A percentile compares a stretch with the other conserved stretches of the same genome.
Evolutionary conservation across 2,329 filamentous ascomycete genomes (phyloP).

Genomic region (Fusarium virguliforme): DNA sequence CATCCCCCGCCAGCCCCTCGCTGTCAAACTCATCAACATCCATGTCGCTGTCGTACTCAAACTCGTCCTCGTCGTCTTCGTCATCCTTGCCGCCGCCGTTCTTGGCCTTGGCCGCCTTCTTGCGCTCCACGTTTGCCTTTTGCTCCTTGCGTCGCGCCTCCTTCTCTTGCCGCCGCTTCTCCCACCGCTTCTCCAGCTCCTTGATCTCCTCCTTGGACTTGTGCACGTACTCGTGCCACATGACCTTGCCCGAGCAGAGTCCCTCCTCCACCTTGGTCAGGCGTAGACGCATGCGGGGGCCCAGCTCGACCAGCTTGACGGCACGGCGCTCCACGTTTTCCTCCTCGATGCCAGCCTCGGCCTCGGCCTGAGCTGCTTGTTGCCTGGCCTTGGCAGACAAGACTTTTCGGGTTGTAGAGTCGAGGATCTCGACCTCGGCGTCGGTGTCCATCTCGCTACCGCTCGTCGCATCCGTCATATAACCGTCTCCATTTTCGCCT

Average conservation of each 20-base stretch:
- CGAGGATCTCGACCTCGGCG: constrained; percentile 90
- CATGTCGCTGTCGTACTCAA: constrained; percentile 63
- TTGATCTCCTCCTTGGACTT: constrained; percentile 86
- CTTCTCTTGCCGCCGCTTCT: constrained; percentile 83
- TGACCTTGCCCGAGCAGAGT: constrained; percentile 87
- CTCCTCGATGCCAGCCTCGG: constrained; percentile 65
- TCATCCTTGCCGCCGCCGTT: constrained; percentile 58
- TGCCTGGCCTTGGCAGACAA: constrained; percentile 68
- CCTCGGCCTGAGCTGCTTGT: constrained; percentile 58
- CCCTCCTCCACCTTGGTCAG: constrained; percentile 98
- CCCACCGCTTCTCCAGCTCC: constrained; percentile 87
- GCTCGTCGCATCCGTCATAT: constrained; percentile 87
- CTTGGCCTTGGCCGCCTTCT: constrained; percentile 70
- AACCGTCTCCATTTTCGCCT: constrained; percentile 80
- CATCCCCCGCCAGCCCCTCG: constrained; percentile 67
- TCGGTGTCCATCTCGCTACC: constrained; percentile 96
- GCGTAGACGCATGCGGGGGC: constrained; percentile 89
- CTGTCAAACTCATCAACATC: constrained; percentile 68
- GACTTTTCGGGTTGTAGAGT: constrained; percentile 75
- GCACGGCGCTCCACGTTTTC: constrained; percentile 84
- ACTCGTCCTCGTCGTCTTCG: constrained; percentile 59
- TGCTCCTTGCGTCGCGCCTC: constrained; percentile 86
- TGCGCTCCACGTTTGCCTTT: constrained; percentile 91
- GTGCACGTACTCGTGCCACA: constrained; percentile 97
- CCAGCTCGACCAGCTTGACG: constrained; percentile 92